phyloP scores from a whole-genome alignment of 371 early-diverging fungal species.

The Mucor piriformis region DNA sequence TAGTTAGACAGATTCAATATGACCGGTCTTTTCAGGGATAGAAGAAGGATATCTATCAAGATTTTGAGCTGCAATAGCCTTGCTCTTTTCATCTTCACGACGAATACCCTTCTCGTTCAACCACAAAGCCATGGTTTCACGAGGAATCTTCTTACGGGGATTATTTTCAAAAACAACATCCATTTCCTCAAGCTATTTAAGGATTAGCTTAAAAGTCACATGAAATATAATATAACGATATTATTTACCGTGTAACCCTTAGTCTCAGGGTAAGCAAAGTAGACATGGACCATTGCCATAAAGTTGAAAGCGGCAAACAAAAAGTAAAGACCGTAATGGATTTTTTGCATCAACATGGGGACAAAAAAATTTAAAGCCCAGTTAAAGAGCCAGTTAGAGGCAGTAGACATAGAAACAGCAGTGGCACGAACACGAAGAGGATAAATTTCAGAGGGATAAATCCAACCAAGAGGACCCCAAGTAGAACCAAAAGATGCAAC shows the following conservation, averaged over 20 bases:
- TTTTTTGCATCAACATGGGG: slow-evolving; percentile 62
- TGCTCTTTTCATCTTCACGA: not conserved
- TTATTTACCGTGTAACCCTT: slow-evolving; percentile 50
- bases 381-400: slow-evolving; percentile 90
- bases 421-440: slow-evolving; percentile 79
- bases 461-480: slow-evolving; percentile 95
- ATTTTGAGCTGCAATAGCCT: not conserved
- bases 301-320: slow-evolving; percentile 58
- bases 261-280: slow-evolving; percentile 66
- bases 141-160: slow-evolving; percentile 37
- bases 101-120: slow-evolving; percentile 21
- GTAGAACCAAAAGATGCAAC: slow-evolving; percentile 79
- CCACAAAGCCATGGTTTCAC: slow-evolving; percentile 30
- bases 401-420: slow-evolving; percentile 85
- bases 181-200: slow-evolving; percentile 43
- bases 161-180: slow-evolving; percentile 41
- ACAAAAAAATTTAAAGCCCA: slow-evolving; percentile 65
- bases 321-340: slow-evolving; percentile 65
- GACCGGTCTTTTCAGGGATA: too few species aligned
- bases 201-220: too few species aligned
- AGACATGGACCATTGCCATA: slow-evolving; percentile 56
- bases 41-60: too few species aligned
- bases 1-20: too few species aligned
- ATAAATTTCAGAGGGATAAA: slow-evolving; percentile 89
- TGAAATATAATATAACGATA: too few species aligned